A percentile compares a stretch with the other conserved stretches of the same genome.
Conservation (phyloP, 2,329 filamentous ascomycete species). For the Cordyceps fumosorosea region DNA sequence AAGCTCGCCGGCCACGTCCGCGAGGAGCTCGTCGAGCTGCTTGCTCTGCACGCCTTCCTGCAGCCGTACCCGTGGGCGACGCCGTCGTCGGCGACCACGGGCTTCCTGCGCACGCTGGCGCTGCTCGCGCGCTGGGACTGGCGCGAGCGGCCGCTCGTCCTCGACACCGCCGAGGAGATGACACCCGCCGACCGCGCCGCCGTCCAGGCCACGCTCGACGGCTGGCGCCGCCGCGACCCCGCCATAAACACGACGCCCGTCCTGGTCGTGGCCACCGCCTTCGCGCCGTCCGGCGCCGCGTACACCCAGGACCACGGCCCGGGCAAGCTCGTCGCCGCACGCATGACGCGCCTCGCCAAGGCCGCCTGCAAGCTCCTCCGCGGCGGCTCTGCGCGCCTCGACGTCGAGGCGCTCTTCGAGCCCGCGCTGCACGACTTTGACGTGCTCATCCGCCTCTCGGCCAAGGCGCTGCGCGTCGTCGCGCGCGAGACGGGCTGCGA, state of each 20-base stretch:
- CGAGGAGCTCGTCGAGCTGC: conserved; percentile 77
- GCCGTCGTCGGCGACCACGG: conserved; percentile 70
- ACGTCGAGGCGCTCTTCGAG: conserved; percentile 57
- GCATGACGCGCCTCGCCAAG: conserved; percentile 75
- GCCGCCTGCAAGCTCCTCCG: conserved; percentile 61
- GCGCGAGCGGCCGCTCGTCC: conserved; percentile 72
- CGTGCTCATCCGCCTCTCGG: conserved; percentile 67
- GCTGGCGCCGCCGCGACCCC: conserved; percentile 84
- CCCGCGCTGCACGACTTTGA: conserved; percentile 73
- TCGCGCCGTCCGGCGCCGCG: conserved; percentile 69
- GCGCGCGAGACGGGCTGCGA: conserved; percentile 32
- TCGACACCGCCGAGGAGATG: conserved; percentile 63
- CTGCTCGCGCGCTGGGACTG: conserved; percentile 89
- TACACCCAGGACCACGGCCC: conserved; percentile 65
- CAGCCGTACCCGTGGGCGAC: conserved; percentile 73
- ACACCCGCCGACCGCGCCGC: conserved; percentile 51
- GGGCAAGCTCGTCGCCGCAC: conserved; percentile 73
- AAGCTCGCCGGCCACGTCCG: conserved; percentile 70
- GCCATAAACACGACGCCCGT: conserved; percentile 70
- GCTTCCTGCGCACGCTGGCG: conserved; percentile 72
- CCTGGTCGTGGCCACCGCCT: conserved; percentile 73
- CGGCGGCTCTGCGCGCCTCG: conserved; percentile 38
- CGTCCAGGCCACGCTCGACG: conserved; percentile 67
- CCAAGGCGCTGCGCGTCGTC: conserved; percentile 41
- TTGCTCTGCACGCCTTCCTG: conserved; percentile 72